Evolutionary conservation across 306 rosid genomes (phyloP), one percentile per base, ranked within the genome.

Genomic region (Lagenaria siceraria): DNA sequence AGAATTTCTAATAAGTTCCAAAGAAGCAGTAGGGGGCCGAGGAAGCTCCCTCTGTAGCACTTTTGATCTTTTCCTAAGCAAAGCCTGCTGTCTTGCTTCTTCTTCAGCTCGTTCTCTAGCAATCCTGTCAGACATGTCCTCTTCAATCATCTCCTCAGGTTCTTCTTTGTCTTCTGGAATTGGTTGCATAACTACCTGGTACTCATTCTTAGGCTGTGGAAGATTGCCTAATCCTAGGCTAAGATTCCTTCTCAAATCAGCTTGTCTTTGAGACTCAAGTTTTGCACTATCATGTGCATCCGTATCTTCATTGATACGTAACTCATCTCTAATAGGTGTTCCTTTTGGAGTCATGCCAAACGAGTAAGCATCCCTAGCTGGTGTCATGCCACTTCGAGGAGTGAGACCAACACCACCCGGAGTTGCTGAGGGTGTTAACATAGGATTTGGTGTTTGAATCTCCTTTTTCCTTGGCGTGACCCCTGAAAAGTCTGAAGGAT

Each of bases 401-500:
- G 98, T 93, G 76, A 89, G 89, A 64, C 92, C 87, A 2, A 81
- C 88, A 59, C 81, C 91, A 78, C 97, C 97, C 69, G 98, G 98
- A 56, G 98, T 93, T 65, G 96, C 90, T 74, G 93, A 87, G 79
- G 98, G 98, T 51, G 98, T 93, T 80, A 91, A 78, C 89, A 93
- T 87, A 2, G 90, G 89, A 78, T 93, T 89, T 78, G 97, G 98
- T 17, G 96, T 93, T 78, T 85, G 96, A 70, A 88, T 86, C 81
- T 91, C 98, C 78, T 74, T 88, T 84, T 78, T 91, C 82, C 88
- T 93, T 53, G 98, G 98, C 83, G 98, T 93, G 78, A 93, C 98
- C 58, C 98, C 98, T 54, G 97, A 93, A 85, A 93, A 93, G 81
- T 93, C 97, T 18, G 98, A 91, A 76, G 97, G 98, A 81, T 93